Base-by-base conservation (phyloP, 768 basidiomycete species). In the Cubamyces sp. region DNA sequence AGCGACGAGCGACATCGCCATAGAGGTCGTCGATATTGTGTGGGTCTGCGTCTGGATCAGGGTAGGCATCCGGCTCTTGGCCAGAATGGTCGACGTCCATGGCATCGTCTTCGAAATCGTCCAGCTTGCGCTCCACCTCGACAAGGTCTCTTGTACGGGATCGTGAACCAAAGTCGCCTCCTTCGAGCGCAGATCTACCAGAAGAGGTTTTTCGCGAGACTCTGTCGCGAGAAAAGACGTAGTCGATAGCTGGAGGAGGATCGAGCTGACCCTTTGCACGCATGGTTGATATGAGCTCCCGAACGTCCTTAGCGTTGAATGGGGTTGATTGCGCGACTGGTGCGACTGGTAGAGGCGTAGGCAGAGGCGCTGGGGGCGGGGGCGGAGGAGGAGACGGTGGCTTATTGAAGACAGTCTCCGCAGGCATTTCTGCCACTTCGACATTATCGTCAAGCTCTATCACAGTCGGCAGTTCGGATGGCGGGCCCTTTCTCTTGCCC, bases 21-120 rank as follows among this genome's bases (percentile, higher is more conserved):
- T 63, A 63, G 26, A 63, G 56, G 28, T 63, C 62, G 28, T 63
- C 62, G 51, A 63, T 63, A 25, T 63, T 58, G 51, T 63, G 56
- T 2, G 56, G 56, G 42, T 63, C 62, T 5, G 21, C 18, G 11
- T 16, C 19, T 3, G 40, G 37, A 48, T 42, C 12, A n/a, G 47
- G n/a, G 16, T 39, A 28, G 5, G 12, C n/a, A 18, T n/a, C 47
- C 3, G 47, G 45, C 43, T 47, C 55, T 2, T 19, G 52, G 1
- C 3, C 39, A 34, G 37, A 28, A 48, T 12, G n/a, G 28, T 61
- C 54, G 5, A 55, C 47, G 15, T 49, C 60, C 60, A 55, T 61
- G 3, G 23, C 16, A 25, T 60, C 51, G 25, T 42, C 41, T 7
- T 15, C 47, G 21, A 50, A 19, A 50, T 59, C 41, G 5, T 45